These are phyloP conservation scores for Phytophthora pini DNA, from an alignment of 352 stramenopile species.

Conservation along the genomic window DNA sequence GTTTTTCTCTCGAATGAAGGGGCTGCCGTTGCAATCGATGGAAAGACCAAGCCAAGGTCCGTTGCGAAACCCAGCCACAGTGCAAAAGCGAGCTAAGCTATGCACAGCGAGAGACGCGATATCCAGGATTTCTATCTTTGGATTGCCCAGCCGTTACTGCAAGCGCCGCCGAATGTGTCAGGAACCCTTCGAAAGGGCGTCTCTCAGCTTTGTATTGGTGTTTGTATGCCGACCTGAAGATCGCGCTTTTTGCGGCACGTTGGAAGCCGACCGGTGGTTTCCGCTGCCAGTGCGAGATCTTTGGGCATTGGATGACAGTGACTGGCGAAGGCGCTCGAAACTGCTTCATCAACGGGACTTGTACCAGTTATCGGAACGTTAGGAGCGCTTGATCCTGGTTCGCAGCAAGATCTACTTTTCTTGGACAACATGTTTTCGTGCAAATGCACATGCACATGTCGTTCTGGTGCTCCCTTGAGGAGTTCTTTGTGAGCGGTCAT, in stretches of 20 bases:
- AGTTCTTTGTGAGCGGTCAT: not conserved
- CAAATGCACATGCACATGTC: too few species aligned
- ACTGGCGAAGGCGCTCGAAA: conserved; percentile 2
- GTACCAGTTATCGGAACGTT: conserved; percentile 3
- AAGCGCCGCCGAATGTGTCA: conserved; percentile 14
- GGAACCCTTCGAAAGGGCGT: conserved; percentile 10
- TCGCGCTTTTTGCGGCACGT: conserved; percentile 9
- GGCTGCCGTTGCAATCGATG: conserved; percentile 44
- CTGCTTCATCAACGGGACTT: conserved; percentile 18
- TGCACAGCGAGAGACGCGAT: not conserved
- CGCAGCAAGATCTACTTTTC: too few species aligned
- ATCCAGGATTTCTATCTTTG: conserved; percentile 22
- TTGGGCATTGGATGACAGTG: conserved; percentile 5
- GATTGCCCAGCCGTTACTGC: conserved; percentile 12
- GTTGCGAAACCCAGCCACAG: conserved; percentile 39
- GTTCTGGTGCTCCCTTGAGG: too few species aligned
- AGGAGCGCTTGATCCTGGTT: not conserved
- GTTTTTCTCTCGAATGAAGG: conserved; percentile 32
- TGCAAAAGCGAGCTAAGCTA: not conserved
- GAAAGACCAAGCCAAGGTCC: conserved; percentile 22
- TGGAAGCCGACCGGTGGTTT: conserved; percentile 22
- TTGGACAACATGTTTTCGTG: too few species aligned
- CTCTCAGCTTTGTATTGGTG: not conserved
- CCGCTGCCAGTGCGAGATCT: conserved; percentile 11
- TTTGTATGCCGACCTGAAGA: conserved; percentile 21